Evolutionary conservation across 345 rosid species (phyloP).

Genomic region (Garcia nutans): DNA sequence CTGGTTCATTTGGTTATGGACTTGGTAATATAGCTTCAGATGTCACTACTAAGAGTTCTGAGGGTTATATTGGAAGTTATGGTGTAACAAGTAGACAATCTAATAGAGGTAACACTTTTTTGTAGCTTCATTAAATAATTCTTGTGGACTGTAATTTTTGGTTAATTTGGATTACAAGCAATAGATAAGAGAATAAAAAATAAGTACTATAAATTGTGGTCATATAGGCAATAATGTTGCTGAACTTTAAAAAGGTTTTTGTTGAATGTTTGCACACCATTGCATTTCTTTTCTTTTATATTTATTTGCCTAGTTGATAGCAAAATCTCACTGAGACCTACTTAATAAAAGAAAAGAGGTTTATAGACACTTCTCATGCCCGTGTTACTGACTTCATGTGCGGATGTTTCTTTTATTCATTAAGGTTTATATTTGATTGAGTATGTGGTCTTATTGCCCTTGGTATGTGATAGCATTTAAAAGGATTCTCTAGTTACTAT

Average conservation of each 20-base stretch:
- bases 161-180: neutral
- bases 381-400: neutral
- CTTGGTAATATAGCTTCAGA: conserved; percentile 64
- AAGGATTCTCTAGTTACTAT: neutral
- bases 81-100: conserved; percentile 69
- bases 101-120: conserved; percentile 64
- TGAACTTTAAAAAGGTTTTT: neutral
- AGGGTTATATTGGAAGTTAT: conserved; percentile 73
- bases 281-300: neutral
- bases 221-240: neutral
- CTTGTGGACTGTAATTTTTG: neutral
- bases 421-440: neutral
- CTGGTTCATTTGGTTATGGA: conserved; percentile 64
- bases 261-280: neutral
- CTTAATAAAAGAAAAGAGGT: conserved; percentile 10
- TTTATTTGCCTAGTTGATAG: neutral
- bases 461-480: neutral
- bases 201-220: no score
- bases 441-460: neutral
- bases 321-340: neutral
- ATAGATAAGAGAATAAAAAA: neutral
- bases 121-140: conserved; percentile 1
- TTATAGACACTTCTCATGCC: neutral
- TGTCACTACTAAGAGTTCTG: conserved; percentile 55
- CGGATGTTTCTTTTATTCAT: neutral